Evolutionary conservation across 116 monocot genomes (phyloP).

Genomic region (Zostera marina): DNA sequence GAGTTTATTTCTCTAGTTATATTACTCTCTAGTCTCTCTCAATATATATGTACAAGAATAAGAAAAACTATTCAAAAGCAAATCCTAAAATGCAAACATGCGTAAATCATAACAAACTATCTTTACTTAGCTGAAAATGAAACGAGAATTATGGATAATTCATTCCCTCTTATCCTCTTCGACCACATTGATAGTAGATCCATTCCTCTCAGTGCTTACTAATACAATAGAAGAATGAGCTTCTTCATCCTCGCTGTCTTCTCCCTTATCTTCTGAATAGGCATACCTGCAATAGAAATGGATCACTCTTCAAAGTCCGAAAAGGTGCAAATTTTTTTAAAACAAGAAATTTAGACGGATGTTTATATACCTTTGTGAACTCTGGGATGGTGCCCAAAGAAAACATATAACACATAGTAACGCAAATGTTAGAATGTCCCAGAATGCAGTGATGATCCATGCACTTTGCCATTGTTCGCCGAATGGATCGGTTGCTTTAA

Average conservation of each 20-base stretch:
- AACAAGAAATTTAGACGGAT: background rate
- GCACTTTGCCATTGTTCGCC: constrained; percentile 91
- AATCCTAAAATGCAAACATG: too few relatives aligned
- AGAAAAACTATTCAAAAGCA: too few relatives aligned
- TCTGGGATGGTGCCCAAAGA: constrained; percentile 90
- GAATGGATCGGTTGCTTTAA: constrained; percentile 85
- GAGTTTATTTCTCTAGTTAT: too few relatives aligned
- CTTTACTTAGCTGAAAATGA: background rate
- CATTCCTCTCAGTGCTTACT: constrained; percentile 42
- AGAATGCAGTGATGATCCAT: constrained; percentile 89
- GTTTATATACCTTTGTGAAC: constrained; percentile 48
- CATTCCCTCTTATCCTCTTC: constrained; percentile 82
- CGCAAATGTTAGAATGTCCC: constrained; percentile 61
- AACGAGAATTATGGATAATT: background rate
- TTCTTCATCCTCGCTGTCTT: constrained; percentile 69
- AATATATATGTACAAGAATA: too few relatives aligned
- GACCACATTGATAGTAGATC: constrained; percentile 24
- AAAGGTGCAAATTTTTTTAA: background rate
- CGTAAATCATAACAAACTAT: background rate
- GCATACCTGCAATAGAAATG: constrained; percentile 50
- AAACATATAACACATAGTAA: constrained; percentile 70
- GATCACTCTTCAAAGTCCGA: background rate
- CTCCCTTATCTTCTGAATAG: constrained; percentile 63
- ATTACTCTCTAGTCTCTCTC: too few relatives aligned
- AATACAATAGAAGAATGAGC: constrained; percentile 57